Base-by-base conservation (phyloP, 441 rosid species). In the Viola pubescens region DNA sequence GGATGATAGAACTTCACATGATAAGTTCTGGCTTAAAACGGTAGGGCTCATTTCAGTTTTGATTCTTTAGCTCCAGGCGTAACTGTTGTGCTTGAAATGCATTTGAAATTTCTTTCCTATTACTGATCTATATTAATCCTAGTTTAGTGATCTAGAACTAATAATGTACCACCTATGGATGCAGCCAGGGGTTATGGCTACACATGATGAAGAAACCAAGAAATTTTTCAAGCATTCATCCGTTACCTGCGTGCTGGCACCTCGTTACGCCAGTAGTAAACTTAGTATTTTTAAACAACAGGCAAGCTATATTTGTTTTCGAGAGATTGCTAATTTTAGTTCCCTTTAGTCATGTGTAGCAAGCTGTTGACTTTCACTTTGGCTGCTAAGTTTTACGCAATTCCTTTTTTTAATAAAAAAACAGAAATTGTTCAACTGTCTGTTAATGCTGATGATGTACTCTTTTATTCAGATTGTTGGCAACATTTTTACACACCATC, bases 401-500 rank as follows among this genome's bases (percentile, higher is more conserved):
- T 26, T 26, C 34, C 34, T 26, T 26, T 26, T 26, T 2, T 26
- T 26, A 26, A 19, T 19, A 19, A 19, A 19, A 26, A 26, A 2
- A 26, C 34, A 26, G 34, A 26, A 26, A 26, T 26, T 26, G 34
- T 1, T 26, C 34, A 26, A 26, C 34, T 26, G 34, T 26, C 34
- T 26, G 46, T 6, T 43, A 43, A 9, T 19, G 37, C 16, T 50
- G 37, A 9, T 34, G 41, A 52, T 10, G 55, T 16, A 52, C 37
- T 16, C 8, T 37, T 34, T 9, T 60, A 19, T 48, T 7, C 79
- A 87, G 95, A 76, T 85, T 67, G 89, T 85, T 45, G 55, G 55
- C 11, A 78, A 84, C 52, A 78, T 85, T 73, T 87, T 87, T 66
- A 87, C 95, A 4, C 95, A 87, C 73, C 95, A 87, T 74, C 95